Percentiles rank a stretch among this genome's conserved stretches.
Evolutionary conservation across 2,329 filamentous ascomycete species (phyloP).

Genomic region (Aspergillus ruber): DNA sequence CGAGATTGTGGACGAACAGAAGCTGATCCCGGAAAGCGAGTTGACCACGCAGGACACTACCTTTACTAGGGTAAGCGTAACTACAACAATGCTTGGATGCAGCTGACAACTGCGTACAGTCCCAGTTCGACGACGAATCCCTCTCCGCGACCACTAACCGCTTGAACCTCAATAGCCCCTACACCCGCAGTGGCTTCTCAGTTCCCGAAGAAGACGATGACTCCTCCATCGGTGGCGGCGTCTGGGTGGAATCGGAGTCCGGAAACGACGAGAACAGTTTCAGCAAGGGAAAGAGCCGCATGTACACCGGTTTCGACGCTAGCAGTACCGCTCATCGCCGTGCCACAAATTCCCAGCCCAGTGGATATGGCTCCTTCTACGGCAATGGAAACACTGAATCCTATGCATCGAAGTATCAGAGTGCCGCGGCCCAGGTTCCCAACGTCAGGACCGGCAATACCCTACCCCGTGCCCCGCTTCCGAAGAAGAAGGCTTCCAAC

Average conservation of each 20-base stretch:
- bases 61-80: constrained; percentile 5
- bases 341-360: constrained; percentile 5
- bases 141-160: constrained; percentile 3
- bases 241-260: constrained; percentile 12
- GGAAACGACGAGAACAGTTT: constrained; percentile 1
- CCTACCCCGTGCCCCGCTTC: background rate
- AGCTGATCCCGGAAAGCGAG: constrained; percentile 14
- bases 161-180: constrained; percentile 1
- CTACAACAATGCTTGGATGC: background rate
- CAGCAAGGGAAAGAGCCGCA: constrained; percentile 2
- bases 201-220: constrained; percentile 12
- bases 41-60: constrained; percentile 4
- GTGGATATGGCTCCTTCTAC: background rate
- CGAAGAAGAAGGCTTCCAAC: constrained; percentile 6
- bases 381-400: background rate
- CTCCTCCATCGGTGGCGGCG: constrained; percentile 12
- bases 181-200: background rate
- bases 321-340: constrained; percentile 13
- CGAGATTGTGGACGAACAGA: constrained; percentile 29
- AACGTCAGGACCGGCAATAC: constrained; percentile 1
- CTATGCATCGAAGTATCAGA: background rate
- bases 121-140: constrained; percentile 7
- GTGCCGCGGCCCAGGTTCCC: background rate
- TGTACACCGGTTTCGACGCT: constrained; percentile 15
- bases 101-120: constrained; percentile 5